Percentiles rank a stretch among this genome's conserved stretches.
Evolutionary conservation across 306 rosid species (phyloP).

Genomic region (Vicia sativa): DNA sequence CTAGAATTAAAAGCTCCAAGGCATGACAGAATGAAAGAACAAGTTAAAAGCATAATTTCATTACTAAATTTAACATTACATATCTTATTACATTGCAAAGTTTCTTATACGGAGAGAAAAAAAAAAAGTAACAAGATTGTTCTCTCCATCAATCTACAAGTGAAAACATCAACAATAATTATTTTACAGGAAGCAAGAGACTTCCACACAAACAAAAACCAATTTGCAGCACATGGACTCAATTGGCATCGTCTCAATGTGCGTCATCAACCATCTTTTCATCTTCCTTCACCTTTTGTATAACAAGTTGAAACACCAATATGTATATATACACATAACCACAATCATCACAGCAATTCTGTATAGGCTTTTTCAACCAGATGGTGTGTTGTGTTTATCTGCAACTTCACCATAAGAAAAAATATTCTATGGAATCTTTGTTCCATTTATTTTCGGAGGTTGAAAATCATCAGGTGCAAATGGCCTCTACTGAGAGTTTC

Average conservation of each 20-base stretch:
- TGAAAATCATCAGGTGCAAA: conserved; percentile 73
- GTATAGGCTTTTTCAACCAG: conserved; percentile 62
- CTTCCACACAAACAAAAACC: conserved; percentile 49
- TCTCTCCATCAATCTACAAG: conserved; percentile 32
- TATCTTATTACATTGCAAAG: conserved; percentile 40
- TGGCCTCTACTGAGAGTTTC: conserved; percentile 87
- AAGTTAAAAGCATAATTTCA: background rate
- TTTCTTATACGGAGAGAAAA: conserved; percentile 38
- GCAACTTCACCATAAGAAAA: conserved; percentile 75
- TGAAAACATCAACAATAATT: background rate
- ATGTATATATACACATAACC: conserved; percentile 46
- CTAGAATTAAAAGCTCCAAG: too few relatives aligned
- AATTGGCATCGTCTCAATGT: conserved; percentile 58
- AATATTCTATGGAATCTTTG: conserved; percentile 33
- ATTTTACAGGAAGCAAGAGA: conserved; percentile 61
- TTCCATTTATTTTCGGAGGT: conserved; percentile 39
- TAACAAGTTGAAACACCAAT: conserved; percentile 48
- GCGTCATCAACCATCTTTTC: conserved; percentile 42
- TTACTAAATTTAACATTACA: conserved; percentile 21
- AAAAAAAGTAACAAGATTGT: conserved; percentile 36
- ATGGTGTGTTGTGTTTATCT: conserved; percentile 77
- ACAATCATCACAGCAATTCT: conserved; percentile 51
- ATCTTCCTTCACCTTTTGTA: conserved; percentile 32
- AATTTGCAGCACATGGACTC: conserved; percentile 82
- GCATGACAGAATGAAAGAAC: background rate